These are phyloP conservation scores for Aspergillus conjunctus DNA, from an alignment of 495 filamentous ascomycete genomes.

Conservation along the genomic window DNA sequence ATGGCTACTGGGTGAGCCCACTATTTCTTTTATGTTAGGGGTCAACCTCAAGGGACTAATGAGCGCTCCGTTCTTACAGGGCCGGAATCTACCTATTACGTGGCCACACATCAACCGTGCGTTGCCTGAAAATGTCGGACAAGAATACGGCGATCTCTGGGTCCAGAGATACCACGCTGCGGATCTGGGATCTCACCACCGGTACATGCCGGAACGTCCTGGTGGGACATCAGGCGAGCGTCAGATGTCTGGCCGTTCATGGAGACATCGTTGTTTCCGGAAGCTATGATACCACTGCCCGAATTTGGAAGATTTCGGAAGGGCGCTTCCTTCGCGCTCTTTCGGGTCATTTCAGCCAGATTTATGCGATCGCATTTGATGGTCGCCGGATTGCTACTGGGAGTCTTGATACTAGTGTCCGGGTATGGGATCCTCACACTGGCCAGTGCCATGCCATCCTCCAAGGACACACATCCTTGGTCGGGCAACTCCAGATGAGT, in stretches of 20 bases:
- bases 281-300: conserved; percentile 94
- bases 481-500: conserved; percentile 96
- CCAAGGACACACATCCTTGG: conserved; percentile 94
- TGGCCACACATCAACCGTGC: conserved; percentile 94
- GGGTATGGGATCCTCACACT: conserved; percentile 92
- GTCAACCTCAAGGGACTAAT: background rate
- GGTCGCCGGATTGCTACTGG: conserved; percentile 92
- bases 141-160: conserved; percentile 91
- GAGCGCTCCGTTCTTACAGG: conserved; percentile 34
- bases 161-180: conserved; percentile 88
- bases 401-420: conserved; percentile 92
- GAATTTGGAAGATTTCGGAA: conserved; percentile 95
- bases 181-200: conserved; percentile 90
- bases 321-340: conserved; percentile 87
- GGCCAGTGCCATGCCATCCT: conserved; percentile 89
- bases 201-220: conserved; percentile 89
- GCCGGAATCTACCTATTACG: conserved; percentile 79
- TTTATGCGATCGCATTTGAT: conserved; percentile 98
- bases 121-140: conserved; percentile 97
- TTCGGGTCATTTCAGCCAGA: conserved; percentile 96
- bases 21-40: background rate
- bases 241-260: conserved; percentile 92
- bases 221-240: conserved; percentile 94
- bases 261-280: conserved; percentile 95
- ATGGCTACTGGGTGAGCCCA: conserved; percentile 83